phyloP scores from a whole-genome alignment of 371 early-diverging fungal species.

The Parasitella parasitica region DNA sequence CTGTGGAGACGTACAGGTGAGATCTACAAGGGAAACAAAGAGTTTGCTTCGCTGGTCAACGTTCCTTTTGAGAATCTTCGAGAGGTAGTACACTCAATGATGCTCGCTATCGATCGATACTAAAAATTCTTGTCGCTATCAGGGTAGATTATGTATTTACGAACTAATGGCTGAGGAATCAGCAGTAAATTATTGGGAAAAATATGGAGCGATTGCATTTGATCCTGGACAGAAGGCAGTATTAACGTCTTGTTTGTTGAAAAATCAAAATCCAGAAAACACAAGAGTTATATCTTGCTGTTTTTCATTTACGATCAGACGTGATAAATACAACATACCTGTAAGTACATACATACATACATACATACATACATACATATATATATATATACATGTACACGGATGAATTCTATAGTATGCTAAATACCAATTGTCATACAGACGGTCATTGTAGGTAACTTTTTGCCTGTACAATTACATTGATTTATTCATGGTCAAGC shows the following conservation, averaged over 20 bases:
- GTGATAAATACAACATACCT: slow-evolving; percentile 88
- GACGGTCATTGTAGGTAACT: slow-evolving; percentile 79
- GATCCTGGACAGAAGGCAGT: slow-evolving; percentile 95
- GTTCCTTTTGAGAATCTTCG: slow-evolving; percentile 77
- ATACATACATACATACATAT: no score
- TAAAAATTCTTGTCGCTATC: no score
- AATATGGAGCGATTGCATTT: slow-evolving; percentile 94
- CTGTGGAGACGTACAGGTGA: slow-evolving; percentile 96
- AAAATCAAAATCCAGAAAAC: slow-evolving; percentile 52
- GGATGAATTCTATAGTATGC: not conserved
- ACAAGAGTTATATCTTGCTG: slow-evolving; percentile 73
- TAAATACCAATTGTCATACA: slow-evolving; percentile 31
- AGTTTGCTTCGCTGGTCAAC: slow-evolving; percentile 88
- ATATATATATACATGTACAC: no score
- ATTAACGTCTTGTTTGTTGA: slow-evolving; percentile 80
- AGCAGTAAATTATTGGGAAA: slow-evolving; percentile 88
- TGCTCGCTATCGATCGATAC: no score
- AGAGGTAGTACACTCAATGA: slow-evolving; percentile 30
- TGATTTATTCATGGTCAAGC: slow-evolving; percentile 1
- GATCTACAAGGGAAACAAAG: slow-evolving; percentile 93
- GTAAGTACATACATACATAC: no score
- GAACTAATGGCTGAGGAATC: slow-evolving; percentile 89
- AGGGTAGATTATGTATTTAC: slow-evolving; percentile 76
- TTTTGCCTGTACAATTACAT: slow-evolving; percentile 40
- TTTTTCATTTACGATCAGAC: slow-evolving; percentile 91